A percentile compares a stretch with the other conserved stretches of the same genome.
These are phyloP conservation scores for Diospyros kaki DNA, from an alignment of 148 eudicot genomes.

Conservation along the genomic window DNA sequence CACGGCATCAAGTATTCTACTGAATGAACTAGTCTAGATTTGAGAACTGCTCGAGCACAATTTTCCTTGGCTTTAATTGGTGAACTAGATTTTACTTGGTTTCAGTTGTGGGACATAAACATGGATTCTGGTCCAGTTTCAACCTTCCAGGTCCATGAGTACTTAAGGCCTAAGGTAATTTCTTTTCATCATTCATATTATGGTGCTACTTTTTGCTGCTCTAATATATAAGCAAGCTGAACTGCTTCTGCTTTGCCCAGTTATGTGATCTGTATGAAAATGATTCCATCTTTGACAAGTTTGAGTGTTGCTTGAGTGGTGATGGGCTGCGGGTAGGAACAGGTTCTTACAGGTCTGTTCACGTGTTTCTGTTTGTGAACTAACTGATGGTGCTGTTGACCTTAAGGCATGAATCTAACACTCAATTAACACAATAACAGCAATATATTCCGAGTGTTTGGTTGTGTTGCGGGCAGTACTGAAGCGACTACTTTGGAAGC, in stretches of 20 bases:
- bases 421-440: conserved; percentile 35
- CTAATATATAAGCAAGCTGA: background rate
- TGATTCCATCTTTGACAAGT: conserved; percentile 93
- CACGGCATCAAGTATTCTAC: background rate
- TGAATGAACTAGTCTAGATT: background rate
- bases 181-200: conserved; percentile 3
- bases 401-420: background rate
- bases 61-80: background rate
- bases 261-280: conserved; percentile 87
- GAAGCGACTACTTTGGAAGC: conserved; percentile 95
- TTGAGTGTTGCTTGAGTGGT: conserved; percentile 93
- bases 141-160: conserved; percentile 90
- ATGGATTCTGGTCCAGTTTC: conserved; percentile 99
- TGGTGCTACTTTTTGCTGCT: background rate
- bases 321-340: conserved; percentile 81
- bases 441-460: conserved; percentile 97
- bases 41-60: background rate
- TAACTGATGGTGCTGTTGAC: background rate
- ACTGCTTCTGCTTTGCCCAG: conserved; percentile 33
- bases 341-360: conserved; percentile 84
- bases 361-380: background rate
- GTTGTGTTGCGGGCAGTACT: conserved; percentile 69
- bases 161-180: conserved; percentile 88
- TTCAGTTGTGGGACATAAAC: conserved; percentile 97
- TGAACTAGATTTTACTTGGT: conserved; percentile 20